A percentile compares a stretch with the other conserved stretches of the same genome.
phyloP scores from a whole-genome alignment of 371 early-diverging fungal species.

The Quaeritorhiza haematococci region DNA sequence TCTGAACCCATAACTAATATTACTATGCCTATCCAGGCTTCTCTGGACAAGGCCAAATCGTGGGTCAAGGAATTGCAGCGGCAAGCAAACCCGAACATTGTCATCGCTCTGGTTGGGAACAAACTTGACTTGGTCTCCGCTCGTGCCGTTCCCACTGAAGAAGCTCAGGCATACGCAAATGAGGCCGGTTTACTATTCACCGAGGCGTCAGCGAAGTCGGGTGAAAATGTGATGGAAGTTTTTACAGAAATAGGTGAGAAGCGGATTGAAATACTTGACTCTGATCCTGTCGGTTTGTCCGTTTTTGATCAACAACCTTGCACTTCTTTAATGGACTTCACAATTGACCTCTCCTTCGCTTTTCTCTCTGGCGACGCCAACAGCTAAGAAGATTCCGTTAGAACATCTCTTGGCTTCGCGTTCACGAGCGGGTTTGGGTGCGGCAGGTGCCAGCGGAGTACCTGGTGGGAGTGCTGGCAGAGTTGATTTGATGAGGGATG shows the following conservation, averaged over 20 bases:
- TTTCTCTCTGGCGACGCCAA: background rate
- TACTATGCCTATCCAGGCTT: conserved; percentile 49
- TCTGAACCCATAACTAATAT: too few species aligned
- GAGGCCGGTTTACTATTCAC: conserved; percentile 80
- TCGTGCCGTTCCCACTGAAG: conserved; percentile 51
- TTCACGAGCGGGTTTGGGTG: conserved; percentile 23
- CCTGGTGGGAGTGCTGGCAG: conserved; percentile 20
- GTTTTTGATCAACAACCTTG: conserved; percentile 21
- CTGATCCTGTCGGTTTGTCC: background rate
- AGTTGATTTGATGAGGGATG: conserved; percentile 24
- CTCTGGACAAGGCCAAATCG: conserved; percentile 93
- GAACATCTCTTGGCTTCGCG: conserved; percentile 45
- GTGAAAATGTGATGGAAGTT: conserved; percentile 77
- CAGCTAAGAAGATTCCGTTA: conserved; percentile 67
- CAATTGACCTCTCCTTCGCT: conserved; percentile 4
- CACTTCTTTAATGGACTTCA: conserved; percentile 37
- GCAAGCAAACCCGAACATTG: conserved; percentile 91
- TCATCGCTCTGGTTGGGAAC: conserved; percentile 96
- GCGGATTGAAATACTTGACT: background rate
- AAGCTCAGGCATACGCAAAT: conserved; percentile 85
- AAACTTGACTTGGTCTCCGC: conserved; percentile 81
- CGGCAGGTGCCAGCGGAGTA: conserved; percentile 10
- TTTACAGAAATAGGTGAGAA: conserved; percentile 78
- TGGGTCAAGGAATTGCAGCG: conserved; percentile 98
- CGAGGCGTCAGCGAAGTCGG: conserved; percentile 92